Conservation (phyloP, 2,329 filamentous ascomycete genomes). For the Rachicladosporium sp. region DNA sequence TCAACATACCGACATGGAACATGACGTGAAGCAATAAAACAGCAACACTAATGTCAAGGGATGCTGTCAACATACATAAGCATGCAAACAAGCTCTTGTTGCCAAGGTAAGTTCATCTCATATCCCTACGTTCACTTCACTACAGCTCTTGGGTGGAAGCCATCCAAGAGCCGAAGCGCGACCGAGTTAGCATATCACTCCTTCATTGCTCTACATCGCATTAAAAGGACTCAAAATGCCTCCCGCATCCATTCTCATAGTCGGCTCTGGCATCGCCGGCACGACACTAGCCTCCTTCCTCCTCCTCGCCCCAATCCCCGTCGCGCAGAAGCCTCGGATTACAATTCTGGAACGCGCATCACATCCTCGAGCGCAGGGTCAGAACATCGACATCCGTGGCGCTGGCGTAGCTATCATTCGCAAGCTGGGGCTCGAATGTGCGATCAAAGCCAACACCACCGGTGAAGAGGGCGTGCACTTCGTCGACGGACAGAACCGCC, state of each 20-base stretch:
- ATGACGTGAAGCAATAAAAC: too few species aligned
- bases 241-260: constrained; percentile 15
- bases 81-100: too few species aligned
- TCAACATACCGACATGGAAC: too few species aligned
- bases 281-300: constrained; percentile 15
- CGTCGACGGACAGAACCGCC: constrained; percentile 14
- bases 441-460: constrained; percentile 13
- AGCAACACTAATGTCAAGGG: too few species aligned
- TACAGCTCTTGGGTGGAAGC: too few species aligned
- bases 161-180: too few species aligned
- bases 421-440: constrained; percentile 18
- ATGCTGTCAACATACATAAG: too few species aligned
- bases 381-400: constrained; percentile 24
- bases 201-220: too few species aligned
- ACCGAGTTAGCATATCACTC: too few species aligned
- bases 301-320: constrained; percentile 7
- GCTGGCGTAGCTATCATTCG: constrained; percentile 16
- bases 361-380: constrained; percentile 12
- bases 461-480: constrained; percentile 20
- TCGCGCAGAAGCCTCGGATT: constrained; percentile 12
- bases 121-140: too few species aligned
- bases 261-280: constrained; percentile 18
- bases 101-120: too few species aligned
- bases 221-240: constrained; percentile 1
- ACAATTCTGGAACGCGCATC: constrained; percentile 20